A percentile compares a stretch with the other conserved stretches of the same genome.
phyloP scores from a whole-genome alignment of 345 rosid genomes.

The Corchorus capsularis region DNA sequence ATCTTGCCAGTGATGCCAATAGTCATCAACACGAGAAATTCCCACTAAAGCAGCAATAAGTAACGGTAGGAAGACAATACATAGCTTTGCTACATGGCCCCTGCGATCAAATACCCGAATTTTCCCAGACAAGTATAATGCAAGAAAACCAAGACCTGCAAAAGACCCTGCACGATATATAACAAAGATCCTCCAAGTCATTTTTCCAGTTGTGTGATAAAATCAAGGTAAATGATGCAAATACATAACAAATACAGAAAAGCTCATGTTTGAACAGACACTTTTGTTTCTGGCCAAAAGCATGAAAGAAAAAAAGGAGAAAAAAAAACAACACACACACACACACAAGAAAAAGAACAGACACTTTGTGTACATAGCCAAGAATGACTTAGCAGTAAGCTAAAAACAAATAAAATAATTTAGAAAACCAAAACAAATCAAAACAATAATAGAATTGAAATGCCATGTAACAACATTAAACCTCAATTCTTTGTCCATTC shows the following conservation, averaged over 20 bases:
- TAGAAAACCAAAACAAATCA: background rate
- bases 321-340: no score
- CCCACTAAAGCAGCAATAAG: slow-evolving; percentile 81
- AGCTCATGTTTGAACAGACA: slow-evolving; percentile 1
- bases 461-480: background rate
- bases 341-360: background rate
- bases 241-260: background rate
- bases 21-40: slow-evolving; percentile 90
- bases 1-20: slow-evolving; percentile 99
- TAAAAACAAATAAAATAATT: background rate
- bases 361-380: background rate
- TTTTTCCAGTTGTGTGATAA: background rate
- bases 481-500: background rate
- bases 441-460: slow-evolving; percentile 1
- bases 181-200: slow-evolving; percentile 25
- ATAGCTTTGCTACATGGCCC: slow-evolving; percentile 93
- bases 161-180: slow-evolving; percentile 74
- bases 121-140: slow-evolving; percentile 82
- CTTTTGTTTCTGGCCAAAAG: background rate
- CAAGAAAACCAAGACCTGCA: slow-evolving; percentile 79
- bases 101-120: slow-evolving; percentile 69
- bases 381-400: background rate
- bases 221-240: slow-evolving; percentile 15
- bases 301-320: no score
- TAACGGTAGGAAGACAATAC: slow-evolving; percentile 68